Conservation (phyloP, 1,139 yeast species). For the Suhomyces chickasaworum region DNA sequence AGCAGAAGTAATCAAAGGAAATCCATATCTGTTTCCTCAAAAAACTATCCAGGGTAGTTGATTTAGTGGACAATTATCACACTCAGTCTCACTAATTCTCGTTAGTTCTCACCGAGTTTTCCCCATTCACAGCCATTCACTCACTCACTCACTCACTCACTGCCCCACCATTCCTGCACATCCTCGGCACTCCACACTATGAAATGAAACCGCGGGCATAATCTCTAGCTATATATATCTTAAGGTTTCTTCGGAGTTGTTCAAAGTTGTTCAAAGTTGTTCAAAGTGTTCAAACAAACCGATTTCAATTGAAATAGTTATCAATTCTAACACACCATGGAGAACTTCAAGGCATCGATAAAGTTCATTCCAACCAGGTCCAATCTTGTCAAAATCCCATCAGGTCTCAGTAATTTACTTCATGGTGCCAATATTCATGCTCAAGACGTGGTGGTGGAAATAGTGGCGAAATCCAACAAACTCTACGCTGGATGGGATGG, state of each 20-base stretch:
- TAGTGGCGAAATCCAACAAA: conserved; percentile 28
- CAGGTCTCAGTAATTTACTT: conserved; percentile 48
- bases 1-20: no score
- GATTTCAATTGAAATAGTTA: background rate
- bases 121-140: background rate
- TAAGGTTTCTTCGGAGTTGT: background rate
- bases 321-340: conserved; percentile 29
- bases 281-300: conserved; percentile 2
- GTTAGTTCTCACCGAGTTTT: no score
- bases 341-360: conserved; percentile 36
- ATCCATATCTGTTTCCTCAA: no score
- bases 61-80: no score
- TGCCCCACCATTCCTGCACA: conserved; percentile 10
- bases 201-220: background rate
- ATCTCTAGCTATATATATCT: conserved; percentile 1
- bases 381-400: conserved; percentile 63
- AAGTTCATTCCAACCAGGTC: conserved; percentile 43
- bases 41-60: no score
- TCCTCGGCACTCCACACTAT: conserved; percentile 13
- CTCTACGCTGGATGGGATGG: conserved; percentile 85
- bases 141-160: background rate
- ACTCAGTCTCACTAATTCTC: no score
- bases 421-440: conserved; percentile 56
- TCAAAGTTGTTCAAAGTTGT: no score
- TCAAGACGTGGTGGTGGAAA: conserved; percentile 62